These are phyloP conservation scores for Ceriops tagal DNA, from an alignment of 345 rosid species.

Conservation along the genomic window DNA sequence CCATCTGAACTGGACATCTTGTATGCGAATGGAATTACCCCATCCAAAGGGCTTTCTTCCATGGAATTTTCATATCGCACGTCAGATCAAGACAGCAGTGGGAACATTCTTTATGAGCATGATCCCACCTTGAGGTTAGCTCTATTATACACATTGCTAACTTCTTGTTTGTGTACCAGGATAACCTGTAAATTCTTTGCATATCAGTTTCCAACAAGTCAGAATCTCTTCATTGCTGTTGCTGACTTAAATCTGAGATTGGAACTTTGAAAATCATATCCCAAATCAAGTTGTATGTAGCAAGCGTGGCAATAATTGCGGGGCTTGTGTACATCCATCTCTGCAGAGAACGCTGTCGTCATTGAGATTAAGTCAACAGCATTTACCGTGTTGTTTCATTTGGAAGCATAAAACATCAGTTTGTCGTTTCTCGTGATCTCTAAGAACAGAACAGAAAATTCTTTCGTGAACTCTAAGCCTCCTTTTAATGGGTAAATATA, in stretches of 20 bases:
- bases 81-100: slow-evolving; percentile 25
- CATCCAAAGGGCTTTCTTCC: slow-evolving; percentile 62
- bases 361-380: not conserved
- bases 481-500: no score
- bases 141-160: not conserved
- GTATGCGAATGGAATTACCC: slow-evolving; percentile 67
- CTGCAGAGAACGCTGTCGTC: no score
- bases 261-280: not conserved
- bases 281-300: not conserved
- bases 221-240: not conserved
- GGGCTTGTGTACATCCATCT: no score
- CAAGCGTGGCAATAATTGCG: not conserved
- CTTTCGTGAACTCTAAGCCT: not conserved
- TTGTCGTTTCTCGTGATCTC: not conserved
- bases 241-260: not conserved
- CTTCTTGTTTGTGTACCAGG: not conserved
- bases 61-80: slow-evolving; percentile 73
- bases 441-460: not conserved
- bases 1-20: slow-evolving; percentile 84
- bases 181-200: slow-evolving; percentile 1
- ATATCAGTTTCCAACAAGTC: not conserved
- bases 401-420: no score
- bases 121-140: slow-evolving; percentile 52
- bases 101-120: slow-evolving; percentile 36
- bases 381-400: not conserved